Base-by-base conservation (phyloP, 805 yeast species). In the Candida ovalis region DNA sequence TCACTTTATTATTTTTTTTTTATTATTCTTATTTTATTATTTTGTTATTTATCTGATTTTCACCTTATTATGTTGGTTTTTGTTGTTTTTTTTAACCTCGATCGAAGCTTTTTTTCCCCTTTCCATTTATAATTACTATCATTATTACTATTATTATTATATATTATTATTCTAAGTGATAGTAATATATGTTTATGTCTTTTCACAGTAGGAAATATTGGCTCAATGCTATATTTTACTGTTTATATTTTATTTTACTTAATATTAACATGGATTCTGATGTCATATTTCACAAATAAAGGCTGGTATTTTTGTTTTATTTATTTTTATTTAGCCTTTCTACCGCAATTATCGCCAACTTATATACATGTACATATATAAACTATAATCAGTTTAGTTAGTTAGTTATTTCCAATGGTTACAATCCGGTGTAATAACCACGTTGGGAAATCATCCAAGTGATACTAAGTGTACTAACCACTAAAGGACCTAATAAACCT, bases 401-500 rank as follows among this genome's bases (percentile, higher is more conserved):
- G n/a, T n/a, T n/a, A n/a, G n/a, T n/a, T n/a, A n/a, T n/a, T n/a
- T n/a, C n/a, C n/a, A n/a, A 30, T 12, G 12, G 15, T 30, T 30
- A 30, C 35, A 30, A 30, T 4, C 35, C 35, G n/a, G 42, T 25
- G 9, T 88, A 90, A 63, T 70, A 84, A 50, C 78, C 84, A 61
- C 78, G 82, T 64, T 87, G 92, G 7, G 62, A 57, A 53, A 76
- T 68, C 96, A 91, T 88, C 97, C 98, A 91, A 15, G 73, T 61
- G 51, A 86, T 74, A n/a, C 86, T 78, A 28, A 82, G 71, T 10
- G 88, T 75, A 3, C 94, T 78, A 42, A 92, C 96, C 43, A 92
- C 65, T 59, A 90, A 75, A 10, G 99, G 99, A 3, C 98, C 98
- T 44, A 81, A 71, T 49, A 94, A 78, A 2, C 98, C 98, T 56